A percentile compares a stretch with the other conserved stretches of the same genome.
Conservation (phyloP, 345 rosid species). For the Leavenworthia alabamica region DNA sequence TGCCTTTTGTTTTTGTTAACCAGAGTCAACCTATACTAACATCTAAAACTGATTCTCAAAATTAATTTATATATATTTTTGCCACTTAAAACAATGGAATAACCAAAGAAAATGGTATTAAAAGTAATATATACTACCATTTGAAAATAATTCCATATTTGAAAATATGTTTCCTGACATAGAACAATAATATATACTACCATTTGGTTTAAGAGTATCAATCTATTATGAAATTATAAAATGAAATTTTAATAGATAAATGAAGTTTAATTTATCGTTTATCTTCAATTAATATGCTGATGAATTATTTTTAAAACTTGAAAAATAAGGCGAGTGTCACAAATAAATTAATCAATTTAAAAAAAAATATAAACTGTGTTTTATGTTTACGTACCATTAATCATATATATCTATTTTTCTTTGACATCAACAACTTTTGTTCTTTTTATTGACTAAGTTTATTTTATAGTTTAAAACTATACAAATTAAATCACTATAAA, state of each 20-base stretch:
- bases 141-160: background rate
- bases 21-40: background rate
- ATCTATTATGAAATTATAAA: background rate
- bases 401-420: background rate
- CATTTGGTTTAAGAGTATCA: slow-evolving; percentile 2
- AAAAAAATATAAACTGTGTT: background rate
- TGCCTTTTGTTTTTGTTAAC: background rate
- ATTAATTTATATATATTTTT: background rate
- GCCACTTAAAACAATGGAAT: background rate
- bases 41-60: background rate
- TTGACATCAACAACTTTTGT: too few species aligned
- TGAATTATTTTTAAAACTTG: background rate
- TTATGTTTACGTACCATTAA: background rate
- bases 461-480: background rate
- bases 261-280: background rate
- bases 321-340: background rate
- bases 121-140: too few species aligned
- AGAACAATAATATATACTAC: background rate
- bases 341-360: background rate
- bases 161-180: background rate
- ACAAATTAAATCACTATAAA: background rate
- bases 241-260: background rate
- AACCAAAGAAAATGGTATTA: background rate
- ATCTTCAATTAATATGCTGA: background rate
- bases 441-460: background rate